Percentiles rank a stretch among this genome's conserved stretches.
Conservation (phyloP, 164 flowering plant species). For the Dillenia turbinata region DNA sequence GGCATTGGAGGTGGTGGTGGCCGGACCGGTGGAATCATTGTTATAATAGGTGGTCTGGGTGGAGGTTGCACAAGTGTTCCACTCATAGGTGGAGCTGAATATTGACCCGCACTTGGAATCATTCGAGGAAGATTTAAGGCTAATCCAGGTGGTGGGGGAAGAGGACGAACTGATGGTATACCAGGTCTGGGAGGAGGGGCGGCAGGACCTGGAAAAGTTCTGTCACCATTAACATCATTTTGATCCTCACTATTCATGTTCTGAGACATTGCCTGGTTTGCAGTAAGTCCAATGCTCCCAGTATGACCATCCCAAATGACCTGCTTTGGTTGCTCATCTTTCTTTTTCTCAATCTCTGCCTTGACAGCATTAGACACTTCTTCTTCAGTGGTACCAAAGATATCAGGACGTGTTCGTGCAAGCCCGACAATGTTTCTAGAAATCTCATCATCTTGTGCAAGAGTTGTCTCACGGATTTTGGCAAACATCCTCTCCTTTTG, state of each 20-base stretch:
- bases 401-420: slow-evolving; percentile 96
- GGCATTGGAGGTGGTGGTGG: slow-evolving; percentile 67
- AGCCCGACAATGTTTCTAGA: slow-evolving; percentile 94
- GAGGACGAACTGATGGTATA: slow-evolving; percentile 73
- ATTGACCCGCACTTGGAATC: slow-evolving; percentile 49
- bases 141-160: slow-evolving; percentile 89
- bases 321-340: slow-evolving; percentile 95
- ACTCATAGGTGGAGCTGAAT: slow-evolving; percentile 38
- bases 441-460: slow-evolving; percentile 96
- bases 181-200: slow-evolving; percentile 87
- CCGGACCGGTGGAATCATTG: slow-evolving; percentile 41
- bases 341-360: slow-evolving; percentile 96
- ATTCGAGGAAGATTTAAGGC: slow-evolving; percentile 72
- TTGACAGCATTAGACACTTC: slow-evolving; percentile 99
- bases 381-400: slow-evolving; percentile 99
- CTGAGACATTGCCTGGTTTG: slow-evolving; percentile 94
- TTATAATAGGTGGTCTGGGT: slow-evolving; percentile 49
- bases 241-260: slow-evolving; percentile 56
- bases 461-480: slow-evolving; percentile 92
- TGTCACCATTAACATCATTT: slow-evolving; percentile 40
- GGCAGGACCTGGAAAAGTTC: slow-evolving; percentile 76
- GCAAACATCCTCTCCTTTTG: slow-evolving; percentile 99
- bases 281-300: slow-evolving; percentile 96
- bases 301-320: slow-evolving; percentile 99
- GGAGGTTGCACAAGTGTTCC: slow-evolving; percentile 44